A percentile compares a stretch with the other conserved stretches of the same genome.
phyloP scores from a whole-genome alignment of 805 yeast species.

The Aciculoconidium aculeatum region DNA sequence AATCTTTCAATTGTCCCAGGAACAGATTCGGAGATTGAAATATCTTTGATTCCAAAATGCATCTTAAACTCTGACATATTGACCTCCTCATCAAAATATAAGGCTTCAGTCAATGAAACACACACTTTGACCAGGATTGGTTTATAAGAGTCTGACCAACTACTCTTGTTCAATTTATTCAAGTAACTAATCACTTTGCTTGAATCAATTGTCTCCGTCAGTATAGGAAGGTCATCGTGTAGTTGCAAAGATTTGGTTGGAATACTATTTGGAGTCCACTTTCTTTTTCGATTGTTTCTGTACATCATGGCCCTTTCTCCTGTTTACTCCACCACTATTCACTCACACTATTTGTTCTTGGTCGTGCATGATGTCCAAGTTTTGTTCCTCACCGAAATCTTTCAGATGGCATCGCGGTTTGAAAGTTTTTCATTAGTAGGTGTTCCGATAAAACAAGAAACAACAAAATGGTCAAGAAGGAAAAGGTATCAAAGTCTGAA shows the following conservation, averaged over 20 bases:
- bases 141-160: slow-evolving; percentile 3
- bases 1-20: slow-evolving; percentile 27
- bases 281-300: slow-evolving; percentile 1
- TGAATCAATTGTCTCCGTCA: too few relatives aligned
- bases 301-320: neutral
- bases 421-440: slow-evolving; percentile 8
- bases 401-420: slow-evolving; percentile 9
- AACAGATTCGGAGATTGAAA: slow-evolving; percentile 15
- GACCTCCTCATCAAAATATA: slow-evolving; percentile 13
- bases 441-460: too few relatives aligned
- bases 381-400: too few relatives aligned
- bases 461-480: slow-evolving; percentile 41
- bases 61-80: slow-evolving; percentile 11
- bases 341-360: too few relatives aligned
- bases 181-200: slow-evolving; percentile 20
- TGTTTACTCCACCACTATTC: too few relatives aligned
- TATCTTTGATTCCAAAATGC: slow-evolving; percentile 16
- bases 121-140: slow-evolving; percentile 12
- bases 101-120: slow-evolving; percentile 22
- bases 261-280: too few relatives aligned
- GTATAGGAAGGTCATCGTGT: too few relatives aligned
- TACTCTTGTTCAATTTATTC: slow-evolving; percentile 10
- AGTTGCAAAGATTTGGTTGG: too few relatives aligned
- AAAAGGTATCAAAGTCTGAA: slow-evolving; percentile 36
- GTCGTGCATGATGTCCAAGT: too few relatives aligned